These are phyloP conservation scores for Pyricularia pennisetigena DNA, from an alignment of 2,329 filamentous ascomycete genomes.

Conservation along the genomic window DNA sequence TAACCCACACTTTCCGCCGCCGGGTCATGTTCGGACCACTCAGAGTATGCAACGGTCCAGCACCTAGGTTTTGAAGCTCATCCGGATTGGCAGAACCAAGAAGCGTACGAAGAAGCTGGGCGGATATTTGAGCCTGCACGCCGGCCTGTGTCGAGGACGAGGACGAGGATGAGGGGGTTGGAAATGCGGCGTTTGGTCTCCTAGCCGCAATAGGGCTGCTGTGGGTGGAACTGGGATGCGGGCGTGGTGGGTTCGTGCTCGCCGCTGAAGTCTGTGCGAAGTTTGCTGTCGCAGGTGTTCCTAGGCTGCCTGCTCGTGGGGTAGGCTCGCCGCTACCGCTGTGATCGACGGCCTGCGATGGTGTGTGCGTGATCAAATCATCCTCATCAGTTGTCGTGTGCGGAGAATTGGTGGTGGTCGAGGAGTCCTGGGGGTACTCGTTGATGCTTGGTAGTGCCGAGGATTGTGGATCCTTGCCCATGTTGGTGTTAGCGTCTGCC, in stretches of 20 bases:
- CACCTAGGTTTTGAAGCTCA: constrained; percentile 13
- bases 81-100: not conserved
- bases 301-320: not conserved
- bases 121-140: not conserved
- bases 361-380: not conserved
- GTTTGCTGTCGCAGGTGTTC: not conserved
- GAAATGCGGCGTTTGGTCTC: not conserved
- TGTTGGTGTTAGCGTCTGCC: not conserved
- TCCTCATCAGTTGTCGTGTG: constrained; percentile 2
- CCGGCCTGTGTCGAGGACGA: not conserved
- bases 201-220: not conserved
- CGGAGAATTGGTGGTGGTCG: constrained; percentile 1
- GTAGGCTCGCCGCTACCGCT: not conserved
- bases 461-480: constrained; percentile 3
- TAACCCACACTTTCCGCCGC: constrained; percentile 88
- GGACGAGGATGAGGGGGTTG: not conserved
- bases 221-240: not conserved
- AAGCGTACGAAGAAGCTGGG: constrained; percentile 17
- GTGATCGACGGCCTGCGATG: not conserved
- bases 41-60: constrained; percentile 18
- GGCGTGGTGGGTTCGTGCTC: not conserved
- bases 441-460: constrained; percentile 2
- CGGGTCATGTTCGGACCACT: constrained; percentile 31
- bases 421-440: constrained; percentile 1
- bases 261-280: not conserved